Conservation (phyloP, 495 filamentous ascomycete genomes). For the Hypoxylon fuscum region DNA sequence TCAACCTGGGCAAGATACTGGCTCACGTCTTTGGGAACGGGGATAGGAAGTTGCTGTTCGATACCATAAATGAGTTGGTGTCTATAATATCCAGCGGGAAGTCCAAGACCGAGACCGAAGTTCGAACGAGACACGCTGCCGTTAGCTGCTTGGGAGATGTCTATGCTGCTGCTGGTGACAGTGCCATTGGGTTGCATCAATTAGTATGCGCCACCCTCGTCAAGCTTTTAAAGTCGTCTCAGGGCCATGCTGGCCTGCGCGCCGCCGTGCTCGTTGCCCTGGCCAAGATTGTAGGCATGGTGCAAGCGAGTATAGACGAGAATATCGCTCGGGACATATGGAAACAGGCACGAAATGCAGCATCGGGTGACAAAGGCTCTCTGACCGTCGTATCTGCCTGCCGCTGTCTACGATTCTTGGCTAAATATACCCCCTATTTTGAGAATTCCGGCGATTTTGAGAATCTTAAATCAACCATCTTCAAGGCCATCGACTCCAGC, state of each 20-base stretch:
- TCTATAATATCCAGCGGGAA: conserved; percentile 80
- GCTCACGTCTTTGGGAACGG: conserved; percentile 86
- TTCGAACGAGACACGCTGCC: conserved; percentile 80
- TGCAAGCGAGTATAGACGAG: conserved; percentile 83
- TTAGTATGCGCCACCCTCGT: conserved; percentile 74
- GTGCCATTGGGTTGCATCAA: conserved; percentile 84
- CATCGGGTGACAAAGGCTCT: conserved; percentile 80
- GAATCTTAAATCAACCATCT: conserved; percentile 76
- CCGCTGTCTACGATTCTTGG: conserved; percentile 77
- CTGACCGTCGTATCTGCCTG: conserved; percentile 84
- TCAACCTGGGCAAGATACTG: conserved; percentile 85
- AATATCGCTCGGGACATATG: conserved; percentile 85
- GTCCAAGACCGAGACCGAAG: conserved; percentile 73
- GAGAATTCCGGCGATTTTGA: conserved; percentile 94
- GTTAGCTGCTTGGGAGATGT: conserved; percentile 89
- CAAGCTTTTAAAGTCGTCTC: conserved; percentile 81
- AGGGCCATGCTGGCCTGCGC: conserved; percentile 81
- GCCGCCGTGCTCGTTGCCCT: conserved; percentile 84
- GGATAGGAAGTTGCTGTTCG: conserved; percentile 90
- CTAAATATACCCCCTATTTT: conserved; percentile 78
- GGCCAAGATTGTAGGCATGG: conserved; percentile 76
- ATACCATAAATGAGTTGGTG: conserved; percentile 89
- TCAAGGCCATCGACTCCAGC: conserved; percentile 84
- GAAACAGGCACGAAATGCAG: conserved; percentile 86
- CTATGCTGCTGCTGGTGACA: conserved; percentile 89